phyloP scores from a whole-genome alignment of 2,329 filamentous ascomycete genomes.

The Ophiostoma angusticollis region DNA sequence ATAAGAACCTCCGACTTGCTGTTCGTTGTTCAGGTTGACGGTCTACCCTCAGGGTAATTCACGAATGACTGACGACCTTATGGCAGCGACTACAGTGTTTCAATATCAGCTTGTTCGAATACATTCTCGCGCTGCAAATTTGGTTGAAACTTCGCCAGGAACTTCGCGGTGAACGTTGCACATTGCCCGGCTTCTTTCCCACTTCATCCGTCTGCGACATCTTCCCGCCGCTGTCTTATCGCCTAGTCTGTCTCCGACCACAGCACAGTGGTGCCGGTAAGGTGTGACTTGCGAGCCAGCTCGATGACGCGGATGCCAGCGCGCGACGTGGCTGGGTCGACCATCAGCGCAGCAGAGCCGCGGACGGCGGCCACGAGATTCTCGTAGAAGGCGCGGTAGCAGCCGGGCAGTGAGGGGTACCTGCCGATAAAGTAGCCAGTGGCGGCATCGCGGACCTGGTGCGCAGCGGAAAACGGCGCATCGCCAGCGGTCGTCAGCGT shows the following conservation, averaged over 20 bases:
- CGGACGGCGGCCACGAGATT: conserved; percentile 28
- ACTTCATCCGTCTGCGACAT: too few species aligned
- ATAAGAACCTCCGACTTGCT: too few species aligned
- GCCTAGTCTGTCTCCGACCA: conserved; percentile 6
- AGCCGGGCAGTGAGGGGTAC: conserved; percentile 26
- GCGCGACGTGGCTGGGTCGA: conserved; percentile 25
- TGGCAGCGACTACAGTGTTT: too few species aligned
- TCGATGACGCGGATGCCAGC: conserved; percentile 28
- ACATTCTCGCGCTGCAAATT: too few species aligned
- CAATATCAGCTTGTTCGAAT: too few species aligned
- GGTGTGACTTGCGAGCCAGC: conserved; percentile 24
- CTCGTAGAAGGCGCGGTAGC: conserved; percentile 28
- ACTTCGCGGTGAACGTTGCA: too few species aligned
- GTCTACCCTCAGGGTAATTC: too few species aligned
- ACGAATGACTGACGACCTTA: too few species aligned
- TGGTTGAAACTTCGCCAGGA: too few species aligned
- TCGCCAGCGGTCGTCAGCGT: conserved; percentile 26
- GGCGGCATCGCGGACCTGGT: conserved; percentile 19
- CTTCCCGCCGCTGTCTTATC: too few species aligned
- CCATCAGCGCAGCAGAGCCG: conserved; percentile 24
- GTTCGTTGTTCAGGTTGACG: too few species aligned
- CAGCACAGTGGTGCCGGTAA: conserved; percentile 7
- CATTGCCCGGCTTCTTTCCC: too few species aligned
- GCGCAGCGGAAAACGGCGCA: conserved; percentile 20
- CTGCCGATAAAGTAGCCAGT: conserved; percentile 23